A percentile compares a stretch with the other conserved stretches of the same genome.
Conservation (phyloP, 495 filamentous ascomycete species). For the Sporormia fimetaria region DNA sequence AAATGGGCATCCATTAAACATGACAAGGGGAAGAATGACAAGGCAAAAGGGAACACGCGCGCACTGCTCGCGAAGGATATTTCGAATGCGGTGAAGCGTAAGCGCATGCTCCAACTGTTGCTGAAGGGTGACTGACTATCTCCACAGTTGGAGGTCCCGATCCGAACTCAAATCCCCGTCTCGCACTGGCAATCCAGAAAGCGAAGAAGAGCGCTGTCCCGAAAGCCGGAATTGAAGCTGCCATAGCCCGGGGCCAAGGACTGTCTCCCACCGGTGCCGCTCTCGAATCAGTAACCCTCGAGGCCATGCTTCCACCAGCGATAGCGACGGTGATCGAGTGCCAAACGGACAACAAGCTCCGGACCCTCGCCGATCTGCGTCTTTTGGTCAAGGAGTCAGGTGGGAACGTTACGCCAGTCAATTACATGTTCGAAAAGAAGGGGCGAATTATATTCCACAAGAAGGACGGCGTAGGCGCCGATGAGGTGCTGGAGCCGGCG, state of each 20-base stretch:
- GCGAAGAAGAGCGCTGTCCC: constrained; percentile 83
- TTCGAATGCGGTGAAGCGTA: constrained; percentile 46
- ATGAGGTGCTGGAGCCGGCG: constrained; percentile 69
- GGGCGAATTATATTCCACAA: constrained; percentile 60
- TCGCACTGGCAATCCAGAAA: constrained; percentile 55
- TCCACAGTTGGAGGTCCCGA: constrained; percentile 54
- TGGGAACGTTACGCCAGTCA: constrained; percentile 59
- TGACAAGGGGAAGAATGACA: constrained; percentile 75
- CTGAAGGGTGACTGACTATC: constrained; percentile 17
- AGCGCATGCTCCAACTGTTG: constrained; percentile 12
- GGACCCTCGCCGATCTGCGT: constrained; percentile 61
- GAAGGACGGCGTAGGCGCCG: constrained; percentile 48
- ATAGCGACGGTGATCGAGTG: constrained; percentile 74
- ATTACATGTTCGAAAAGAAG: constrained; percentile 72
- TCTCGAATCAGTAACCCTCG: constrained; percentile 65
- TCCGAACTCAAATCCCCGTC: constrained; percentile 56
- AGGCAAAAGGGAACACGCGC: constrained; percentile 41
- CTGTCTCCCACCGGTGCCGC: constrained; percentile 55
- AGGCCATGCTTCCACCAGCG: constrained; percentile 67
- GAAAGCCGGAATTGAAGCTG: constrained; percentile 69
- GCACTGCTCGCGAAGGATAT: constrained; percentile 41
- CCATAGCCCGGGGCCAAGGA: constrained; percentile 81
- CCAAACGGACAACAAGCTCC: constrained; percentile 68
- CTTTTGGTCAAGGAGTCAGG: constrained; percentile 53
- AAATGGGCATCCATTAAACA: constrained; percentile 94